Evolutionary conservation across 73 alveolate genomes (phyloP), one percentile per base, ranked within the genome.

Genomic region (Paramecium bursaria): DNA sequence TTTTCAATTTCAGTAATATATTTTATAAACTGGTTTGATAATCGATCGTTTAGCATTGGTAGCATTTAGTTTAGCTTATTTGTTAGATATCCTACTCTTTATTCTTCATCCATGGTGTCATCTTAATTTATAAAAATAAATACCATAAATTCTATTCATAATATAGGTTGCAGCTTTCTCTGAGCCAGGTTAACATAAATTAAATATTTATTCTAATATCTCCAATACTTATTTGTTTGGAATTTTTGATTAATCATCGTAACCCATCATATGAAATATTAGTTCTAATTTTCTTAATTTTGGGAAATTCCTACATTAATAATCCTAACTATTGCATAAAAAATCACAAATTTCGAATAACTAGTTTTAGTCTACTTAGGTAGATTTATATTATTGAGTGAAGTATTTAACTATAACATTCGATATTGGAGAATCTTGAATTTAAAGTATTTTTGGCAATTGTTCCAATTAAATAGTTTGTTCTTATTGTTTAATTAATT

Each of bases 61-160:
- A 57, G 27, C 33, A 26, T 57, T 5, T 48, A 13, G 33, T 57
- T 57, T 7, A 57, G n/a, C 17, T 57, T 57, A 30, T 57, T 57
- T n/a, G 51, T 30, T 6, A 57, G 51, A 29, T 57, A 57, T 0
- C 76, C 76, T 26, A 57, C 13, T 29, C 76, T 57, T 26, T 57
- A 7, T 10, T 2, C 10, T 4, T 14, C 27, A 27, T 57, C 76
- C 33, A 26, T n/a, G 33, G 51, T 57, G 33, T 57, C 76, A 23
- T 57, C 76, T 57, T 30, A 26, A 26, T 17, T 25, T 51, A 57
- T 27, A 57, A 57, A n/a, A 6, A 7, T 57, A 23, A 0, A 39
- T 39, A 57, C 76, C 76, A 5, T 57, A 57, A 30, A 57, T 57
- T 57, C 76, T 57, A 57, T 57, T 57, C 76, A 57, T 57, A 14